These are phyloP conservation scores for Pholiota conissans DNA, from an alignment of 768 basidiomycete genomes.

Conservation along the genomic window DNA sequence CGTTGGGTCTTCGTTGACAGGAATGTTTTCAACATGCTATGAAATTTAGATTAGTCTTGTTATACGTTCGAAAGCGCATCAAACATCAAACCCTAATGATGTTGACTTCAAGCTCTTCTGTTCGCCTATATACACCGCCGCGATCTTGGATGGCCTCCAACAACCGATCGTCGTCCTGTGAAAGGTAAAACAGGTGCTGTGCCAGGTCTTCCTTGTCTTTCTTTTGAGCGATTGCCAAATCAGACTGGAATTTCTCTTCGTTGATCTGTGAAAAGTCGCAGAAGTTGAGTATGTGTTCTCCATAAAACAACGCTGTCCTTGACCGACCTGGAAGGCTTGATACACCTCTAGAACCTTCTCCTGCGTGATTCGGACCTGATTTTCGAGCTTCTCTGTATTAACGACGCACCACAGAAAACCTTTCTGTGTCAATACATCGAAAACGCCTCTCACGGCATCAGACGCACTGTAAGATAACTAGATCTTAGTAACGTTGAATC, in stretches of 20 bases:
- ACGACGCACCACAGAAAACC: slow-evolving; percentile 2
- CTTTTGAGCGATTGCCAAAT: neutral
- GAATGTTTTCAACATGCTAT: neutral
- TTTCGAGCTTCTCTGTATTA: neutral
- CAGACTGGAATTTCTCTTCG: neutral
- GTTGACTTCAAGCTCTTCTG: neutral
- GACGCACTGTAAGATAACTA: neutral
- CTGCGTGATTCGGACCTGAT: neutral
- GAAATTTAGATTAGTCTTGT: no score
- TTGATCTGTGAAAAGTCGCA: neutral
- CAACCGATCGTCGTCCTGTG: slow-evolving; percentile 1
- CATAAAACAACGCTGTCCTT: neutral
- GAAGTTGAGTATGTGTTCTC: neutral
- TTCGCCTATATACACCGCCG: neutral
- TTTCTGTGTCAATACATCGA: neutral
- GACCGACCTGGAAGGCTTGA: neutral
- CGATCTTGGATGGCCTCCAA: slow-evolving; percentile 1
- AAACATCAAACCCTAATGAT: neutral
- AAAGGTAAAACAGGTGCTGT: neutral
- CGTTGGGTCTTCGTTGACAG: neutral
- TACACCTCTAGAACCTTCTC: neutral
- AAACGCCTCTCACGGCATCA: neutral
- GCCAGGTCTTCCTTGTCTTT: neutral
- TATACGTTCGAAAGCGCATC: no score
- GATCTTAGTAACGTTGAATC: neutral